phyloP scores from a whole-genome alignment of 495 filamentous ascomycete species.

The Cetradonia linearis region DNA sequence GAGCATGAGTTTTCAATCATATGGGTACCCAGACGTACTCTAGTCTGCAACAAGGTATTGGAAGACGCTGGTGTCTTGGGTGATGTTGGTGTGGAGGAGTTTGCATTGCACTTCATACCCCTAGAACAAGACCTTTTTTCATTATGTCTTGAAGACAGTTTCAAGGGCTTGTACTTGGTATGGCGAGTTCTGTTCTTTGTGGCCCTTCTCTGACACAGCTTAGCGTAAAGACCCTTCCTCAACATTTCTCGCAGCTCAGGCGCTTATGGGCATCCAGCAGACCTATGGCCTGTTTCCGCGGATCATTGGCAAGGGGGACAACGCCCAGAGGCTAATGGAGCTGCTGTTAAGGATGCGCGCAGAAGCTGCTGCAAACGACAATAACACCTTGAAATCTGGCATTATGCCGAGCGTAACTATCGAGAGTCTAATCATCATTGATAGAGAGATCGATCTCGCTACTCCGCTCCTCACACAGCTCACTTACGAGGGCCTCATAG shows the following conservation, averaged over 20 bases:
- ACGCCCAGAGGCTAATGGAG: slow-evolving; percentile 79
- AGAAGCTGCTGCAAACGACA: slow-evolving; percentile 72
- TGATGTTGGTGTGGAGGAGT: slow-evolving; percentile 77
- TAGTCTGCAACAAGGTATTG: slow-evolving; percentile 82
- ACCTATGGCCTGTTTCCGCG: slow-evolving; percentile 88
- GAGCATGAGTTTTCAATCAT: slow-evolving; percentile 94
- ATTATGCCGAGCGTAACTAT: slow-evolving; percentile 78
- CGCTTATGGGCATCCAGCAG: slow-evolving; percentile 91
- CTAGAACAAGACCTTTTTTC: slow-evolving; percentile 87
- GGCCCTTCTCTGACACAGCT: slow-evolving; percentile 20
- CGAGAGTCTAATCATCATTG: slow-evolving; percentile 88
- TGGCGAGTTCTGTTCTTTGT: slow-evolving; percentile 15
- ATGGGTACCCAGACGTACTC: slow-evolving; percentile 83
- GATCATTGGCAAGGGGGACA: slow-evolving; percentile 92
- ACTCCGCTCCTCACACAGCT: slow-evolving; percentile 87
- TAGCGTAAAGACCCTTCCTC: slow-evolving; percentile 83
- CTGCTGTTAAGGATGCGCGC: slow-evolving; percentile 87
- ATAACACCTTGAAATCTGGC: slow-evolving; percentile 49
- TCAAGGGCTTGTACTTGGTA: slow-evolving; percentile 77
- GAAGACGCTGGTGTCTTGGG: slow-evolving; percentile 91
- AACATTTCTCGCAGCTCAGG: slow-evolving; percentile 75
- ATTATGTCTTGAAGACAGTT: slow-evolving; percentile 77
- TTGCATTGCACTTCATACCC: slow-evolving; percentile 80
- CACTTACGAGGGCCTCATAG: slow-evolving; percentile 93
- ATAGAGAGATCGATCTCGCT: slow-evolving; percentile 87